Percentiles rank a stretch among this genome's conserved stretches.
phyloP scores from a whole-genome alignment of 306 rosid species.

The Casuarina equisetifolia region DNA sequence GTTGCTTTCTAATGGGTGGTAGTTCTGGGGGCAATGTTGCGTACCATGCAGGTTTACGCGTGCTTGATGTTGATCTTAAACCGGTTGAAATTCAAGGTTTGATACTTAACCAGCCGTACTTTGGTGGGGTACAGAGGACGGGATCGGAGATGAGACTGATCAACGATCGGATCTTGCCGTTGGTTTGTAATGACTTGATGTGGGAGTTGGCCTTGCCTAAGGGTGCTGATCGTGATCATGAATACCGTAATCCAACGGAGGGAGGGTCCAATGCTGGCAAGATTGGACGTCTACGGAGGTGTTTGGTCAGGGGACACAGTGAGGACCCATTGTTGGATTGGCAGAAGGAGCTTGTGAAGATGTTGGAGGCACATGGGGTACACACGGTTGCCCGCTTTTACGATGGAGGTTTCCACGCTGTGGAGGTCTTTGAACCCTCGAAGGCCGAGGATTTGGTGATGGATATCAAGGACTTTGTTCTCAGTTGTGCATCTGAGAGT shows the following conservation, averaged over 20 bases:
- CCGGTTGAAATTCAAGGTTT: slow-evolving; percentile 42
- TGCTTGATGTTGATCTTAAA: slow-evolving; percentile 1
- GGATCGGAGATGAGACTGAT: slow-evolving; percentile 34
- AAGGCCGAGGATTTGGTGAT: slow-evolving; percentile 22
- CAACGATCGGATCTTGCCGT: slow-evolving; percentile 20
- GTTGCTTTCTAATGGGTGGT: slow-evolving; percentile 48
- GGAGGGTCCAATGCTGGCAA: background rate
- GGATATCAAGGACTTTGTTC: slow-evolving; percentile 22
- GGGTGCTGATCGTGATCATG: slow-evolving; percentile 46
- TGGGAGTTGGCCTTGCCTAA: slow-evolving; percentile 52
- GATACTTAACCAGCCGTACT: slow-evolving; percentile 47
- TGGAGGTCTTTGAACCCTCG: slow-evolving; percentile 24
- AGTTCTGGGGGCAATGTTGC: slow-evolving; percentile 60
- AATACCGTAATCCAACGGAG: slow-evolving; percentile 49
- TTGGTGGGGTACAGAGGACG: slow-evolving; percentile 42
- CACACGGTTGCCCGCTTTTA: slow-evolving; percentile 35
- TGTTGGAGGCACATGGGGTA: slow-evolving; percentile 34
- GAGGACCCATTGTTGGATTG: slow-evolving; percentile 64
- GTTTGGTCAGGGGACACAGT: slow-evolving; percentile 33
- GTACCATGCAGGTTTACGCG: slow-evolving; percentile 38
- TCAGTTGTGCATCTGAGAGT: too few relatives aligned
- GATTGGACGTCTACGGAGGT: slow-evolving; percentile 22
- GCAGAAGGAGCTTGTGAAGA: slow-evolving; percentile 34
- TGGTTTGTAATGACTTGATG: slow-evolving; percentile 20
- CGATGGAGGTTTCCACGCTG: slow-evolving; percentile 45